phyloP scores from a whole-genome alignment of 208 protist species.

The Leptomonas seymouri region DNA sequence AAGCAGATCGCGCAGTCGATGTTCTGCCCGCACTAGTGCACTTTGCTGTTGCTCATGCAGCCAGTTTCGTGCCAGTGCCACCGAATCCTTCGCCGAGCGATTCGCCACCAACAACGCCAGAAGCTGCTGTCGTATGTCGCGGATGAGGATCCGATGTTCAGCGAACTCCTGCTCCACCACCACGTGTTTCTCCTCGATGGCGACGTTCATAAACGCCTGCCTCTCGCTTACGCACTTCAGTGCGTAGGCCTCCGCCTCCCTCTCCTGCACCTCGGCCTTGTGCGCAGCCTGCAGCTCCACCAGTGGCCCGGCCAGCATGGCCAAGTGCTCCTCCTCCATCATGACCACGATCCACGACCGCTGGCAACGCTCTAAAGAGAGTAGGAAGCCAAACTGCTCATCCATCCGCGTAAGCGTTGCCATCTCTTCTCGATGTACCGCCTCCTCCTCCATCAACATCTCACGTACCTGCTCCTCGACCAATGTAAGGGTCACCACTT shows the following conservation, averaged over 20 bases:
- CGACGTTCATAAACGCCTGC: constrained; percentile 10
- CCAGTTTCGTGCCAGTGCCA: constrained; percentile 11
- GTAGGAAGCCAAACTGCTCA: neutral
- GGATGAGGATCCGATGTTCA: neutral
- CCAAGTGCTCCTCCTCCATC: constrained; percentile 4
- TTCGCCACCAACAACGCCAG: constrained; percentile 12
- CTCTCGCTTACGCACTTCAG: neutral
- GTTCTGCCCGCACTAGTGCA: constrained; percentile 17
- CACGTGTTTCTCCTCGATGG: constrained; percentile 6
- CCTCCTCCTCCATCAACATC: constrained; percentile 19
- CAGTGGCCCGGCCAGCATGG: constrained; percentile 16
- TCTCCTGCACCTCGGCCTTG: constrained; percentile 11
- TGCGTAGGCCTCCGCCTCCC: constrained; percentile 5
- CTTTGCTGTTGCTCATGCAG: constrained; percentile 20
- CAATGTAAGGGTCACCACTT: constrained; percentile 27
- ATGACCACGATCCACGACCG: constrained; percentile 14
- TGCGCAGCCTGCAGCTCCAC: constrained; percentile 19
- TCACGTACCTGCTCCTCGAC: constrained; percentile 34
- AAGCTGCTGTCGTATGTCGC: constrained; percentile 13
- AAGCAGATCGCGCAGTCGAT: constrained; percentile 26
- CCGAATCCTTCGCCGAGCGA: constrained; percentile 6
- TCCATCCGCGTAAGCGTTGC: constrained; percentile 3
- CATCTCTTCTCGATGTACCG: constrained; percentile 6
- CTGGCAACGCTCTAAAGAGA: constrained; percentile 1
- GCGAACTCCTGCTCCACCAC: neutral